Evolutionary conservation across 129 eudicot species (phyloP).

Genomic region (Logfia minima): DNA sequence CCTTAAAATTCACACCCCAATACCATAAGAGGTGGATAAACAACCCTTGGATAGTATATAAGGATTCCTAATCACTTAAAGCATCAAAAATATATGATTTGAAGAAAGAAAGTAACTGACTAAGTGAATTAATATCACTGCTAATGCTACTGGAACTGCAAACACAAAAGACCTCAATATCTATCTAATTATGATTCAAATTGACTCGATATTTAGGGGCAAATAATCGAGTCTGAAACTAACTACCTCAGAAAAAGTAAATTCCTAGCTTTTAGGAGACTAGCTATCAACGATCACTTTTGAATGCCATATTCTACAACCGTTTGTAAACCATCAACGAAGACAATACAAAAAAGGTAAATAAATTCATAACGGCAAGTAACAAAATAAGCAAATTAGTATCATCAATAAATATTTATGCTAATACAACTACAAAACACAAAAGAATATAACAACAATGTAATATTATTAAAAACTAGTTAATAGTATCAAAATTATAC

Average conservation of each 20-base stretch:
- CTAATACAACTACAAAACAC: slow-evolving; percentile 31
- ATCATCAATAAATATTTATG: slow-evolving; percentile 1
- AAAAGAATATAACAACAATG: slow-evolving; percentile 15
- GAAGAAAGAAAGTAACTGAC: neutral
- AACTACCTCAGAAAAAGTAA: neutral
- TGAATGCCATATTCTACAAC: too few species aligned
- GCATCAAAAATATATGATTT: neutral
- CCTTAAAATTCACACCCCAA: too few species aligned
- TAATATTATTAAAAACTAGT: slow-evolving; percentile 22
- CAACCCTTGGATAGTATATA: too few species aligned
- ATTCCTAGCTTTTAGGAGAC: neutral
- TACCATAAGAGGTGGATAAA: too few species aligned
- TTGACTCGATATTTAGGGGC: neutral
- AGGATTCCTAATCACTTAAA: neutral
- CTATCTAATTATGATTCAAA: too few species aligned
- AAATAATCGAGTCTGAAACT: neutral
- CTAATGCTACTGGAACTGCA: neutral
- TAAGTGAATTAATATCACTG: neutral
- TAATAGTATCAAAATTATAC: slow-evolving; percentile 8
- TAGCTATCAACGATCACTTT: neutral
- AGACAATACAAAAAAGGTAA: neutral
- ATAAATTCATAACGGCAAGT: slow-evolving; percentile 13
- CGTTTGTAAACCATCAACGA: neutral
- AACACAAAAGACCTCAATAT: too few species aligned
- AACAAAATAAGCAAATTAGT: slow-evolving; percentile 16